A percentile compares a stretch with the other conserved stretches of the same genome.
phyloP scores from a whole-genome alignment of 2,329 filamentous ascomycete species.

The Leptographium procerum region DNA sequence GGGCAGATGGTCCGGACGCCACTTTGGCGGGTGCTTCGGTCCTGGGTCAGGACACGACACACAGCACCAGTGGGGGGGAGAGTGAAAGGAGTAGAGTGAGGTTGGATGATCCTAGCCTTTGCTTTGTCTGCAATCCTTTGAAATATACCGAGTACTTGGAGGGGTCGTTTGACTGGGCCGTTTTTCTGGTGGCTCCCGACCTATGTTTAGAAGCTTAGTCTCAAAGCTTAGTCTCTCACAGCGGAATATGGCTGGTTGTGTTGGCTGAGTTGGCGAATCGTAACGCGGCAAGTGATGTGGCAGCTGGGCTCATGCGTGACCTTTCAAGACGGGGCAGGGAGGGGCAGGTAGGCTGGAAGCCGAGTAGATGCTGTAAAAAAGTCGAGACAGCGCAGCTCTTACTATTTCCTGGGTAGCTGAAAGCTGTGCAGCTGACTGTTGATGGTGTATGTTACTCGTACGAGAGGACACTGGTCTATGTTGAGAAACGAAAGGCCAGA shows the following conservation, averaged over 20 bases:
- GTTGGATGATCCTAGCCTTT: background rate
- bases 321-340: background rate
- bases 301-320: background rate
- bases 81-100: background rate
- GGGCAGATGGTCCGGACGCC: constrained; percentile 46
- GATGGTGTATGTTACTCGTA: too few species aligned
- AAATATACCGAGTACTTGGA: background rate
- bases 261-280: constrained; percentile 1
- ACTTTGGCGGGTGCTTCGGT: constrained; percentile 41
- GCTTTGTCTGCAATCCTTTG: background rate
- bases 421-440: background rate
- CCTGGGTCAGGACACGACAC: constrained; percentile 25
- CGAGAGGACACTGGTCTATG: background rate
- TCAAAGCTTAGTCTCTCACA: background rate
- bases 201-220: background rate
- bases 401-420: background rate
- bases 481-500: background rate
- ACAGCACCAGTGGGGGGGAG: background rate
- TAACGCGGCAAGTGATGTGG: background rate
- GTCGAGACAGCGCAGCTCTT: background rate
- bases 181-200: background rate
- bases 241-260: background rate
- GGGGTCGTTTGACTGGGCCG: background rate
- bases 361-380: background rate
- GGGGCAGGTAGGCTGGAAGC: background rate